A percentile compares a stretch with the other conserved stretches of the same genome.
Evolutionary conservation across 2,329 filamentous ascomycete genomes (phyloP).

Genomic region (Reticulascus tulasneorum): DNA sequence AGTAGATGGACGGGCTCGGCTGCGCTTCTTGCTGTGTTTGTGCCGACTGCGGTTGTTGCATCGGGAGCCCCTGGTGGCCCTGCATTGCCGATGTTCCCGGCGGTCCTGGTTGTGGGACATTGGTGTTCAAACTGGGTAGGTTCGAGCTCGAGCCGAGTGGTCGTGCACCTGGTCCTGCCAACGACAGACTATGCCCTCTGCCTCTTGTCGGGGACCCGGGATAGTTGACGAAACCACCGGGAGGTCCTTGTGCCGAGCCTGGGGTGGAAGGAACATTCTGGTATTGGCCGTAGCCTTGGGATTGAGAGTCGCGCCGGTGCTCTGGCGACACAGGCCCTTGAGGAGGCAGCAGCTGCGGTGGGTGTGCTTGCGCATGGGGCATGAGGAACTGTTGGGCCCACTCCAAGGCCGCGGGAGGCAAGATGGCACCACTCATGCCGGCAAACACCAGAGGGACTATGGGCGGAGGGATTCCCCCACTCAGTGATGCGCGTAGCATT

Average conservation of each 20-base stretch:
- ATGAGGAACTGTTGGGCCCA: constrained; percentile 65
- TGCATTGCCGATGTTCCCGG: constrained; percentile 29
- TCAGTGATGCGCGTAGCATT: constrained; percentile 66
- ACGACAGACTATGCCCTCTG: constrained; percentile 46
- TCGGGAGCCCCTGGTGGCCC: constrained; percentile 38
- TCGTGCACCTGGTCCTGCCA: constrained; percentile 32
- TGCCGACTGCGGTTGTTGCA: constrained; percentile 50
- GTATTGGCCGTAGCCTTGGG: constrained; percentile 39
- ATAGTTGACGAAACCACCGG: constrained; percentile 40
- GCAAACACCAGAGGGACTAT: constrained; percentile 74
- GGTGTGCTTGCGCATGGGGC: constrained; percentile 42
- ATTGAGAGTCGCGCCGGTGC: constrained; percentile 48
- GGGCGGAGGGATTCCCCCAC: constrained; percentile 67
- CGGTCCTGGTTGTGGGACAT: constrained; percentile 33
- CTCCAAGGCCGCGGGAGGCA: constrained; percentile 60
- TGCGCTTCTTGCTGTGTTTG: constrained; percentile 59
- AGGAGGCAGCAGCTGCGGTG: constrained; percentile 47
- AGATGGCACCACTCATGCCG: constrained; percentile 61
- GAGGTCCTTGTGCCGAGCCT: constrained; percentile 33
- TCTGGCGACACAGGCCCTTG: constrained; percentile 51
- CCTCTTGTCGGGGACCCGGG: constrained; percentile 47
- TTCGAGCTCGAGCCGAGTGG: constrained; percentile 29
- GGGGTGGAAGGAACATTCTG: constrained; percentile 39
- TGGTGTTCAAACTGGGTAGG: constrained; percentile 42
- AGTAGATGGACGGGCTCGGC: constrained; percentile 75